Evolutionary conservation across 257 asterid species (phyloP).

Genomic region (Przewalskia tangutica): DNA sequence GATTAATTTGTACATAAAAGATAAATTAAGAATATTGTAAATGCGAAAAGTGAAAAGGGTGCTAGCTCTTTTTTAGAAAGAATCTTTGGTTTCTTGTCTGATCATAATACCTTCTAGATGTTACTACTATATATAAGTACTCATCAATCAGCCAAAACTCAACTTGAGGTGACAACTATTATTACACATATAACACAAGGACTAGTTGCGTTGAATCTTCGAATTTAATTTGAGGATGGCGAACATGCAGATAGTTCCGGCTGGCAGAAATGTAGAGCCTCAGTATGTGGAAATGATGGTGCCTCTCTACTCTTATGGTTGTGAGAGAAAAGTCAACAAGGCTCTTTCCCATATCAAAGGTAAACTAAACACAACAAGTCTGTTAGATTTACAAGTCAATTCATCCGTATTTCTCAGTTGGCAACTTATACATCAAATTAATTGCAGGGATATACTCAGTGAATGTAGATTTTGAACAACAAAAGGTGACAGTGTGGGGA

Average conservation of each 20-base stretch:
- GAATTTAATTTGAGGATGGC: constrained; percentile 18
- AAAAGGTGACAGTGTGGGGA: constrained; percentile 83
- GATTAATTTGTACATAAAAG: neutral
- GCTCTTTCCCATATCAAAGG: constrained; percentile 79
- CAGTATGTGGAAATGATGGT: constrained; percentile 92
- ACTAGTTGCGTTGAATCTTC: neutral
- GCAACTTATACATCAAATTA: neutral
- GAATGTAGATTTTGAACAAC: constrained; percentile 44
- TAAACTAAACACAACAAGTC: constrained; percentile 23
- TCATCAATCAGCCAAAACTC: neutral
- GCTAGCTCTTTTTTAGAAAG: constrained; percentile 11
- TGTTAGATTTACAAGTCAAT: too few relatives aligned
- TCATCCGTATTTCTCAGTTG: neutral
- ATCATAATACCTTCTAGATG: neutral
- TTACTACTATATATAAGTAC: neutral
- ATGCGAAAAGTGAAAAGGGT: neutral
- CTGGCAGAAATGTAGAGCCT: constrained; percentile 50
- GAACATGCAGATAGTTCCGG: constrained; percentile 48
- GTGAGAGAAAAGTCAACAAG: constrained; percentile 67
- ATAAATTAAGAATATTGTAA: neutral
- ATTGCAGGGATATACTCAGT: constrained; percentile 63
- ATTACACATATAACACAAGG: neutral
- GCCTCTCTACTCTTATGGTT: constrained; percentile 80
- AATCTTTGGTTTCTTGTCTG: constrained; percentile 22
- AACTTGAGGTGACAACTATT: neutral